Base-by-base conservation (phyloP, 371 early-diverging fungal genomes). In the Parasitella parasitica region DNA sequence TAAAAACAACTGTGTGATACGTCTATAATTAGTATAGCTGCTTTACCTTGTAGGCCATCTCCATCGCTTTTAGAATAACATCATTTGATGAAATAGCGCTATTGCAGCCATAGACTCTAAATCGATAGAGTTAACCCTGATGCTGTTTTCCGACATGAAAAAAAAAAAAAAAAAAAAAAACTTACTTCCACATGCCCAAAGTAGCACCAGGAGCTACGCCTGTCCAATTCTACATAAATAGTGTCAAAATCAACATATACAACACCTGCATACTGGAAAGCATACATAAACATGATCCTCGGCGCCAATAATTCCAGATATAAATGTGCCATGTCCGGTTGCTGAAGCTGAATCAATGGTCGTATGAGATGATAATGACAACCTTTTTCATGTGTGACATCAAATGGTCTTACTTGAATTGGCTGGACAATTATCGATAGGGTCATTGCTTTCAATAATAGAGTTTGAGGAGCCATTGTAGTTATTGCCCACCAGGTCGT, bases 1-100 rank as follows among this genome's bases (percentile, higher is more conserved):
- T 43, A 43, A 43, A 53, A 22, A 53, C 2, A 87, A 82, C 6
- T 83, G 78, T 55, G n/a, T 22, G 34, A 20, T 20, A 7, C 12
- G 6, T 16, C 27, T 30, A 53, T 15, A 53, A 15, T n/a, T 53
- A 43, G 43, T 6, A 22, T 43, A 16, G 9, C 16, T 18, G 7
- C 27, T 34, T 49, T 63, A 68, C 91, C 8, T 75, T 72, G 54
- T 78, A 83, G 2, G 93, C 93, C 34, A 59, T 72, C 53, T 86
- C 86, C 72, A 93, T 75, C 6, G 91, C 91, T 39, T 79, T 77
- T 24, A 89, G 65, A 2, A 93, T 66, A 9, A 88, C 76, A 61
- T 90, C 91, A 41, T 83, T 84, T 0, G 83, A 58, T 15, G 55
- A 54, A 41, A 49, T 34, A 12, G 30, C 20, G 24, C 48, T 58